Percentiles rank a stretch among this genome's conserved stretches.
Evolutionary conservation across 257 asterid species (phyloP).

Genomic region (Avicennia marina): DNA sequence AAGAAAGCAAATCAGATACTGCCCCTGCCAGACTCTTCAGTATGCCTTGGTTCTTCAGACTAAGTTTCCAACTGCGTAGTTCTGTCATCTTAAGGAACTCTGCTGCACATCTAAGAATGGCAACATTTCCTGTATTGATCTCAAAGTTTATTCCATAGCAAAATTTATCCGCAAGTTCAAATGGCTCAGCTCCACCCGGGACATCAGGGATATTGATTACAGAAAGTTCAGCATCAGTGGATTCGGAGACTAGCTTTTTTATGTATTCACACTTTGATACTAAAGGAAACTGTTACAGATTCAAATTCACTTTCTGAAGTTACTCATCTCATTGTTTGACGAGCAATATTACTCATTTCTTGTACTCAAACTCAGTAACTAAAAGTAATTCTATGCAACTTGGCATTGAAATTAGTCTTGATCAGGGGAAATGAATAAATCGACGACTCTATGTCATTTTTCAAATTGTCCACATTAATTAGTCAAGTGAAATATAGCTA

Average conservation of each 20-base stretch:
- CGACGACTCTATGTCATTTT: neutral
- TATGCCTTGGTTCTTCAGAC: constrained; percentile 60
- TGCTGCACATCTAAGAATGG: constrained; percentile 63
- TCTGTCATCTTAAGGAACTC: constrained; percentile 88
- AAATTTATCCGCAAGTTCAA: constrained; percentile 81
- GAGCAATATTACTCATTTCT: no score
- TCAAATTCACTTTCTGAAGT: neutral
- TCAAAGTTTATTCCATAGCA: constrained; percentile 86
- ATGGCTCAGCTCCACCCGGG: constrained; percentile 85
- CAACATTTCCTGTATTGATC: constrained; percentile 63
- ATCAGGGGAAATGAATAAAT: no score
- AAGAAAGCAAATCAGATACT: constrained; percentile 51
- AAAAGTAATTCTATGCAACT: no score
- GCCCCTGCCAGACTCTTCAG: constrained; percentile 74
- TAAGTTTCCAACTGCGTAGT: constrained; percentile 53
- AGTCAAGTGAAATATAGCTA: neutral
- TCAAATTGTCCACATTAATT: neutral
- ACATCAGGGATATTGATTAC: constrained; percentile 53
- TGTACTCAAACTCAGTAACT: no score
- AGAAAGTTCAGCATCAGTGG: constrained; percentile 38
- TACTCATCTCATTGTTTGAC: neutral
- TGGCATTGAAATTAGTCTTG: no score
- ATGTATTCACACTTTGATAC: constrained; percentile 78
- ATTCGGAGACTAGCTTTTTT: constrained; percentile 52
- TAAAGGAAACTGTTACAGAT: constrained; percentile 61